Base-by-base conservation (phyloP, 352 stramenopile species). In the Globisporangium iwayamae region DNA sequence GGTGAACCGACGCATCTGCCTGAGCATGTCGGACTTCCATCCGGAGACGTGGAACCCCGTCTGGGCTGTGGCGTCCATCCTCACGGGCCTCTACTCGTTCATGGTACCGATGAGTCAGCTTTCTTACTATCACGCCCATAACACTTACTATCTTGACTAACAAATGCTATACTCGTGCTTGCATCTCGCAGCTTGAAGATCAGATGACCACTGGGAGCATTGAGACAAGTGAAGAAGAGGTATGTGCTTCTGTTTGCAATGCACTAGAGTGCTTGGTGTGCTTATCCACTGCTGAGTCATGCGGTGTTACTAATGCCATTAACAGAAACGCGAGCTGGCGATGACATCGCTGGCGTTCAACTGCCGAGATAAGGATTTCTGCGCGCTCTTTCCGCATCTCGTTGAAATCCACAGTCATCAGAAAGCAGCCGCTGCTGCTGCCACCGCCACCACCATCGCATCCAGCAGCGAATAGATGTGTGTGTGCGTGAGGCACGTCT, bases 1-100 rank as follows among this genome's bases (percentile, higher is more conserved):
- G 66, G 79, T 92, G 9, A 97, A 98, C 65, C 79, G 88, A 43
- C 79, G 92, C 34, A 83, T 98, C 52, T 98, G 96, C 71, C 68
- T 98, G 18, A 94, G 77, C 60, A 98, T 98, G 93, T 97, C 86
- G 52, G 94, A 98, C 75, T 98, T 96, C 68, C 94, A 98, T 68
- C 92, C 92, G 5, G 93, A 98, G 75, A 96, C 85, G 4, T 98
- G 96, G 96, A 98, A 98, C 77, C 96, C 96, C 34, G 92, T 98
- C 70, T 98, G 94, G 94, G 89, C 81, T n/a, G 90, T 98, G 30
- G 85, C 78, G 50, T 98, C 93, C 28, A 98, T 99, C 71, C 79
- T 99, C 59, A 97, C 87, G 36, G 96, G 94, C 2, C 73, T 98
- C 18, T 97, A 97, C 68, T 98, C 90, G 10, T 99, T 99, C 80